Percentiles rank a stretch among this genome's conserved stretches.
These are phyloP conservation scores for Cutaneotrichosporon sp. DNA, from an alignment of 1,284 basidiomycete species.

Conservation along the genomic window DNA sequence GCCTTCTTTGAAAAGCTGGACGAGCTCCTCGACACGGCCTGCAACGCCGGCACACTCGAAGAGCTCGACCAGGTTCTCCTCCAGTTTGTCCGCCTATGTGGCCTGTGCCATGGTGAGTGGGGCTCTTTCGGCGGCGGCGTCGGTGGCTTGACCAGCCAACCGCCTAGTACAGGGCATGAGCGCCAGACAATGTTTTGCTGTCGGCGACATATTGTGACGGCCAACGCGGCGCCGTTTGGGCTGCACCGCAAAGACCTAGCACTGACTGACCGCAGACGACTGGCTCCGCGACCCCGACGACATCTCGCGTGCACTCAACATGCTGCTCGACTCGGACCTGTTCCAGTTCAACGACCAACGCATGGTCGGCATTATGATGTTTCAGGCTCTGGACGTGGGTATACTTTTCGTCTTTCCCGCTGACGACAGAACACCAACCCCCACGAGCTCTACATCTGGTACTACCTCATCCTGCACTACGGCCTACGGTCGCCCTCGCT, in stretches of 20 bases:
- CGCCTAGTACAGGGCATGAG: no score
- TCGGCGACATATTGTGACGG: no score
- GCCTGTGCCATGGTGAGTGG: conserved; percentile 73
- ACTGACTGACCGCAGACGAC: conserved; percentile 54
- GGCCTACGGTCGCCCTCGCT: conserved; percentile 65
- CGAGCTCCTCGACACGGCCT: conserved; percentile 65
- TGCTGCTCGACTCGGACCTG: conserved; percentile 72
- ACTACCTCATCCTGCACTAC: conserved; percentile 68
- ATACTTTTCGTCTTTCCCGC: neutral
- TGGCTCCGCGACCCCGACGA: conserved; percentile 75
- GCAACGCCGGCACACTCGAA: conserved; percentile 58
- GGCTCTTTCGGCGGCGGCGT: no score
- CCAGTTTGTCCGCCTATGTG: conserved; percentile 69
- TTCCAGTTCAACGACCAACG: conserved; percentile 81
- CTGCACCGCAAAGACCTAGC: neutral
- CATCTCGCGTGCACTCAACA: conserved; percentile 68
- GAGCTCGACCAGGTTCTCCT: conserved; percentile 70
- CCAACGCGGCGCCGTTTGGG: no score
- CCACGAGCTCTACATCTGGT: conserved; percentile 73
- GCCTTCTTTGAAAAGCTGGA: conserved; percentile 63
- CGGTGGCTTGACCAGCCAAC: neutral
- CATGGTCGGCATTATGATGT: conserved; percentile 69
- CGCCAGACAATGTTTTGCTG: neutral
- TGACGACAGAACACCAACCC: conserved; percentile 71
- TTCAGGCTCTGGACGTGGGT: conserved; percentile 64